phyloP scores from a whole-genome alignment of 306 rosid species.

The Vigna hirtella region DNA sequence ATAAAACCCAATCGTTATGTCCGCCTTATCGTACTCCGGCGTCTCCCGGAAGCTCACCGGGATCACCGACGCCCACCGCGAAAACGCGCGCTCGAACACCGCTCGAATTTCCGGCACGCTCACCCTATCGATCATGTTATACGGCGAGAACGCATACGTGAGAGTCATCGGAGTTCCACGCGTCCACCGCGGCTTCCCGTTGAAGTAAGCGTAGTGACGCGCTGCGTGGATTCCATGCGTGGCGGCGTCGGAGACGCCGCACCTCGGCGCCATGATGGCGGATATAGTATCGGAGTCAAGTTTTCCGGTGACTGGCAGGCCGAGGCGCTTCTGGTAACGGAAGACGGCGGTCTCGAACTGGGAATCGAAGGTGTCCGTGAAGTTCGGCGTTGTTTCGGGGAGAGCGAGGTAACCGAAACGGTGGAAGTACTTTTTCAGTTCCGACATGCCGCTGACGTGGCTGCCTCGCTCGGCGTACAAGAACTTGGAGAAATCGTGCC shows the following conservation, averaged over 20 bases:
- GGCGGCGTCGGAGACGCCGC: constrained; percentile 72
- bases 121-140: constrained; percentile 55
- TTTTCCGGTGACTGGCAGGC: constrained; percentile 69
- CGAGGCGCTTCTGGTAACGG: constrained; percentile 72
- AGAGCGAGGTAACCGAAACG: constrained; percentile 82
- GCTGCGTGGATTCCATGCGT: constrained; percentile 41
- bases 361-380: constrained; percentile 70
- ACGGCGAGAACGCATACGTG: constrained; percentile 71
- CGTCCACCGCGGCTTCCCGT: constrained; percentile 84
- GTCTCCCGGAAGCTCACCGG: constrained; percentile 77
- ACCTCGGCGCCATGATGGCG: constrained; percentile 77
- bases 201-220: constrained; percentile 72
- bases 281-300: constrained; percentile 75
- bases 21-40: constrained; percentile 55
- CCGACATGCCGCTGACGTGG: constrained; percentile 73
- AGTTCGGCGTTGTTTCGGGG: constrained; percentile 45
- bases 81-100: constrained; percentile 65
- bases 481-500: constrained; percentile 75
- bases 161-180: constrained; percentile 59
- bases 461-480: constrained; percentile 76
- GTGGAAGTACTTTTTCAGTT: constrained; percentile 78
- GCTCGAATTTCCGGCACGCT: constrained; percentile 54
- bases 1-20: constrained; percentile 81
- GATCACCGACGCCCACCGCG: constrained; percentile 85
- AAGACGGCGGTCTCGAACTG: constrained; percentile 68